Evolutionary conservation across 208 protist genomes (phyloP).

Genomic region (Porcisia hertigi): DNA sequence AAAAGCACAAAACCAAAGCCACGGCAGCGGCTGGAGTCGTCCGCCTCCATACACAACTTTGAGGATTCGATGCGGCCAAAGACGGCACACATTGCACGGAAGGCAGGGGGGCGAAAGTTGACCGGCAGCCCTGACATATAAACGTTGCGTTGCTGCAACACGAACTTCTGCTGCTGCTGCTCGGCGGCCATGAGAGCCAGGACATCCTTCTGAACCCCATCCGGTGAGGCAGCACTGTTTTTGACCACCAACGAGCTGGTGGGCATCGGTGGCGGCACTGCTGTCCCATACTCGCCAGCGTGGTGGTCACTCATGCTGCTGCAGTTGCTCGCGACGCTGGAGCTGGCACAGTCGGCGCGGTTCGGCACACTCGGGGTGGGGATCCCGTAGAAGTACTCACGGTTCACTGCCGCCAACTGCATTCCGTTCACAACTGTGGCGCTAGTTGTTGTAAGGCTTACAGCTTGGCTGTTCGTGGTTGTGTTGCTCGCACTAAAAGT

Average conservation of each 20-base stretch:
- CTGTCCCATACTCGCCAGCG: neutral
- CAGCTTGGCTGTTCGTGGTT: neutral
- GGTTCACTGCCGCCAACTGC: slow-evolving; percentile 11
- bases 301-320: slow-evolving; percentile 17
- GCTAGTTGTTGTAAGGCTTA: neutral
- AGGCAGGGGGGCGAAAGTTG: slow-evolving; percentile 44
- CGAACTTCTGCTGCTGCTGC: slow-evolving; percentile 35
- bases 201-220: slow-evolving; percentile 28
- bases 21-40: slow-evolving; percentile 39
- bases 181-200: slow-evolving; percentile 29
- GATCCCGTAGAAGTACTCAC: slow-evolving; percentile 27
- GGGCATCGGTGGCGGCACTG: neutral
- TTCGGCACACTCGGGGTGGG: slow-evolving; percentile 21
- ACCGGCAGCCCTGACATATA: slow-evolving; percentile 68
- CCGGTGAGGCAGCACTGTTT: neutral
- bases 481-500: neutral
- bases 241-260: neutral
- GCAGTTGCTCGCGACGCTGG: slow-evolving; percentile 23
- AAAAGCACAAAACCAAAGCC: slow-evolving; percentile 78
- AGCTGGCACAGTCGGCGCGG: slow-evolving; percentile 8
- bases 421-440: neutral
- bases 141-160: slow-evolving; percentile 66
- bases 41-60: slow-evolving; percentile 56
- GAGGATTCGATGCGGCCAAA: slow-evolving; percentile 65
- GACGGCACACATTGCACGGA: slow-evolving; percentile 55